These are phyloP conservation scores for Pichia kudriavzevii DNA, from an alignment of 1,139 yeast species.

Conservation along the genomic window DNA sequence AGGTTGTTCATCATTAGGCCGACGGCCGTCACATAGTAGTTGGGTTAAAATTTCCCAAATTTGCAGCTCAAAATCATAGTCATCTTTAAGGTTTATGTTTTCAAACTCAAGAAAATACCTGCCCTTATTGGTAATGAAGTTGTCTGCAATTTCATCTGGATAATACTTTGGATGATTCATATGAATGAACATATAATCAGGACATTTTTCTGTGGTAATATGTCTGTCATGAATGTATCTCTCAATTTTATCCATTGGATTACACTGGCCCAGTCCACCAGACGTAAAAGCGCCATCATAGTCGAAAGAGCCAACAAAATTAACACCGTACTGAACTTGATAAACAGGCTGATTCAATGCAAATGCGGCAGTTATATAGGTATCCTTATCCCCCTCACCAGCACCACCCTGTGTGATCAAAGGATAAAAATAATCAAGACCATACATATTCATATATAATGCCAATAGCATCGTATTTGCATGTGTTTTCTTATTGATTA, in stretches of 20 bases:
- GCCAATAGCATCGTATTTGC: conserved; percentile 43
- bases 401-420: conserved; percentile 60
- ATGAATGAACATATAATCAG: conserved; percentile 43
- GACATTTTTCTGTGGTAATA: conserved; percentile 13
- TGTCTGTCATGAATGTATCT: conserved; percentile 18
- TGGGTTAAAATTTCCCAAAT: conserved; percentile 31
- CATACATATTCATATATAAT: conserved; percentile 53
- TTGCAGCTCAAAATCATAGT: conserved; percentile 31
- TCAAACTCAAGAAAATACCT: conserved; percentile 23
- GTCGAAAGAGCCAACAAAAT: conserved; percentile 47
- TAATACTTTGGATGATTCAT: conserved; percentile 58
- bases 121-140: conserved; percentile 31
- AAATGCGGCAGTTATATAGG: conserved; percentile 58
- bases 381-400: conserved; percentile 69
- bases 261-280: conserved; percentile 56
- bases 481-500: conserved; percentile 48
- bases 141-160: conserved; percentile 43
- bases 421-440: conserved; percentile 54
- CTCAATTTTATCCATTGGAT: conserved; percentile 34
- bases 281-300: conserved; percentile 33
- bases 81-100: conserved; percentile 24
- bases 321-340: conserved; percentile 38
- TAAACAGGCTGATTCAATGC: conserved; percentile 43
- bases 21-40: conserved; percentile 28
- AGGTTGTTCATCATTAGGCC: conserved; percentile 8